phyloP scores from a whole-genome alignment of 768 basidiomycete species.

The Pulveroboletus ravenelii region DNA sequence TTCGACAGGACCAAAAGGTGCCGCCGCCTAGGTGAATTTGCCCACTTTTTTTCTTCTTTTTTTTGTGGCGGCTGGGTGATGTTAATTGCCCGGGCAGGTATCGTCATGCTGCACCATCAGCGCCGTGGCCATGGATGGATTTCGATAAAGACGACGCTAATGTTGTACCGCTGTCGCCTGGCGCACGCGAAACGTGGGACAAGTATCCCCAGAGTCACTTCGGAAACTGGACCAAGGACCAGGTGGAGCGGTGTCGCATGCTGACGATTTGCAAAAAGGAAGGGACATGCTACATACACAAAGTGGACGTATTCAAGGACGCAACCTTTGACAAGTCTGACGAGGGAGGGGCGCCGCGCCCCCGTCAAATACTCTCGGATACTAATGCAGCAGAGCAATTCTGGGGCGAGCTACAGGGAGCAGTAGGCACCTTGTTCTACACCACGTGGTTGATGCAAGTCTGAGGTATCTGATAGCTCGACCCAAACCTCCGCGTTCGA shows the following conservation, averaged over 20 bases:
- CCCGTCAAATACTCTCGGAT: conserved; percentile 17
- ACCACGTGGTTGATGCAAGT: neutral
- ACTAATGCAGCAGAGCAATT: conserved; percentile 6
- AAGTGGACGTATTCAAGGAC: conserved; percentile 14
- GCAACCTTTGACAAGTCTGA: conserved; percentile 16
- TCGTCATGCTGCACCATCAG: conserved; percentile 38
- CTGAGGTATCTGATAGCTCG: conserved; percentile 14
- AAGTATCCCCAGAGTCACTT: conserved; percentile 49
- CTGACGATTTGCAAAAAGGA: conserved; percentile 14
- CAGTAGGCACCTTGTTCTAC: conserved; percentile 16
- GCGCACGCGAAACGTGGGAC: conserved; percentile 21
- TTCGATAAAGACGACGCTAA: conserved; percentile 22
- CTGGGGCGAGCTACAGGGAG: conserved; percentile 27
- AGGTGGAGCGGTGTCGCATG: conserved; percentile 36
- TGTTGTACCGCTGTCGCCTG: conserved; percentile 8
- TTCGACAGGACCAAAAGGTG: conserved; percentile 8
- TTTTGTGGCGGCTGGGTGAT: too few species aligned
- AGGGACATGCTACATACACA: conserved; percentile 18
- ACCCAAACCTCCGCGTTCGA: conserved; percentile 37
- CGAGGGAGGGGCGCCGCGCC: neutral
- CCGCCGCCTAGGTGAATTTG: conserved; percentile 24
- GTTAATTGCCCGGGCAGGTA: conserved; percentile 28
- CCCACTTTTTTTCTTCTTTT: too few species aligned
- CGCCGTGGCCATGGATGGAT: conserved; percentile 42
- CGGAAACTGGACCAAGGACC: conserved; percentile 51